Evolutionary conservation across 257 asterid genomes (phyloP), one percentile per base, ranked within the genome.

Genomic region (Primulina huaijiensis): DNA sequence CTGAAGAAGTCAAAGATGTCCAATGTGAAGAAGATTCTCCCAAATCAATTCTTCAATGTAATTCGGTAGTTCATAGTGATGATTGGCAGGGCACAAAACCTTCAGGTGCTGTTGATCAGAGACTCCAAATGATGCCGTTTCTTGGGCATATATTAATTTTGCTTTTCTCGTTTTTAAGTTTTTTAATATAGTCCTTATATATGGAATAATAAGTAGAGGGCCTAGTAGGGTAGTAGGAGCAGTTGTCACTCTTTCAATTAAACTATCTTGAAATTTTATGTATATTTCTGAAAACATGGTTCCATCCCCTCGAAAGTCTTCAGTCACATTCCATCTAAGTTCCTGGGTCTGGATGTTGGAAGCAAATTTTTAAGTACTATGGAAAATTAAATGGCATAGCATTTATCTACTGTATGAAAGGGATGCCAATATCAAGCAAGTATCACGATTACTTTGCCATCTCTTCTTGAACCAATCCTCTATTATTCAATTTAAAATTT

Each of bases 101-200:
- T 73, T 77, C 83, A 75, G 82, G 88, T 84, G 69, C 25, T 78
- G 62, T 59, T 9, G 29, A 65, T 67, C 7, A 17, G 10, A 17
- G 14, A 21, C 68, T 65, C 58, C 67, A 38, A 58, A 56, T 57
- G 37, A 14, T 11, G 64, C 56, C 7, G n/a, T 43, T 1, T 43
- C 6, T 11, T 14, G n/a, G 5, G 56, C 53, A 43, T 14, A 43
- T 50, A 16, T 50, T 50, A 16, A 16, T 50, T 50, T 50, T 50
- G 57, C 19, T 14, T 50, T 50, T 17, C 20, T 50, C 17, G 14
- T 14, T 50, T 50, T 16, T 14, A 50, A 17, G 21, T 17, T 17
- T 50, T 46, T 17, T 50, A 17, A 14, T 50, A 16, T 16, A 16
- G 57, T 17, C 57, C 57, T 2, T 17, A 5, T 12, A 5, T 5